phyloP scores from a whole-genome alignment of 192 early-diverging fungal genomes.

The Linnemannia schmuckeri region DNA sequence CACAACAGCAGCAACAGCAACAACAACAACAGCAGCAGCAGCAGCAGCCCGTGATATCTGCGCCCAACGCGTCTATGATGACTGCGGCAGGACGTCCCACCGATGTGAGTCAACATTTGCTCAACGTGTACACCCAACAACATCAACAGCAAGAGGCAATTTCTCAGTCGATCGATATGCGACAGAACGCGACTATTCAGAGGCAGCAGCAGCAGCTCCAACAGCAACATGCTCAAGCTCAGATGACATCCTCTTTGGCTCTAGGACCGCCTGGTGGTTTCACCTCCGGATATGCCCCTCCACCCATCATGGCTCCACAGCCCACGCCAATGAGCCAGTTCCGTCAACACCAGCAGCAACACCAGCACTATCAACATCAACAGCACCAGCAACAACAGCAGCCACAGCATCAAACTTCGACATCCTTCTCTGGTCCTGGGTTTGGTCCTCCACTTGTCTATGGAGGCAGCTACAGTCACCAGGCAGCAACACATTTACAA shows the following conservation, averaged over 20 bases:
- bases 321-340: neutral
- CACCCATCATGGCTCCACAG: neutral
- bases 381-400: conserved; percentile 29
- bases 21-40: neutral
- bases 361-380: conserved; percentile 29
- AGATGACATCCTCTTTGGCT: conserved; percentile 32
- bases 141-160: conserved; percentile 31
- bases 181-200: conserved; percentile 40
- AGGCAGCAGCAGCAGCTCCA: conserved; percentile 36
- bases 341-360: conserved; percentile 26
- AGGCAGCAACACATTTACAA: neutral
- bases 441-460: conserved; percentile 40
- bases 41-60: neutral
- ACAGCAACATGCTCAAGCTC: conserved; percentile 29
- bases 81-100: neutral
- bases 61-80: neutral
- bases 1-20: neutral
- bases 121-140: conserved; percentile 39
- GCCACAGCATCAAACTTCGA: conserved; percentile 2
- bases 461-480: conserved; percentile 23
- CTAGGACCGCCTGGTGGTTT: conserved; percentile 33
- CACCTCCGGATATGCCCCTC: neutral
- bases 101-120: conserved; percentile 21
- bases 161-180: conserved; percentile 30
- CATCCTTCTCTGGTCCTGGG: conserved; percentile 9